Evolutionary conservation across 768 basidiomycete species (phyloP).

Genomic region (Cubamyces lactineus): DNA sequence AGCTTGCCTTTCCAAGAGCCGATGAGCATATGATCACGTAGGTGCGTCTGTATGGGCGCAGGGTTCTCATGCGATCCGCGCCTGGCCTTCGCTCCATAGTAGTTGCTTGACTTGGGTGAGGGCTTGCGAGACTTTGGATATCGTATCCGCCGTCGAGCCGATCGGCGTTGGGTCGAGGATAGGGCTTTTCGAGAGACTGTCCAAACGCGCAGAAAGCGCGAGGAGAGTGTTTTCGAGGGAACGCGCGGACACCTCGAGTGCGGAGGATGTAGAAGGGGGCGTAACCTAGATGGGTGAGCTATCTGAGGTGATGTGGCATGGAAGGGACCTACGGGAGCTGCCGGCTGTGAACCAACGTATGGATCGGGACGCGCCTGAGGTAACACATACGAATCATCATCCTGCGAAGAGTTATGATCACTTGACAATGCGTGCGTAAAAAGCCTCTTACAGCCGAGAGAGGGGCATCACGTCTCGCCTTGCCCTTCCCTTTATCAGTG

Average conservation of each 20-base stretch:
- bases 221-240: constrained; percentile 59
- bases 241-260: constrained; percentile 43
- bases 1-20: constrained; percentile 13
- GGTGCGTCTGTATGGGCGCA: constrained; percentile 14
- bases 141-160: constrained; percentile 66
- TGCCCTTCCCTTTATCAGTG: constrained; percentile 14
- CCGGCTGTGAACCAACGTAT: not conserved
- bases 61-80: constrained; percentile 16
- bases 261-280: constrained; percentile 23
- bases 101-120: constrained; percentile 62
- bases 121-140: constrained; percentile 65
- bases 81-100: constrained; percentile 50
- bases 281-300: not conserved
- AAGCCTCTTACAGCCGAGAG: not conserved
- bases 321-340: not conserved
- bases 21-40: constrained; percentile 12
- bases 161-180: constrained; percentile 52
- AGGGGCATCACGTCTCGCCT: not conserved
- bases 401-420: not conserved
- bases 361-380: not conserved
- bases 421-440: not conserved
- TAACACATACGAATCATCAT: not conserved
- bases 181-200: constrained; percentile 44
- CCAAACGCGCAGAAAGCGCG: constrained; percentile 54
- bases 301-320: not conserved